phyloP scores from a whole-genome alignment of 306 rosid species.

The Medicago lupulina region DNA sequence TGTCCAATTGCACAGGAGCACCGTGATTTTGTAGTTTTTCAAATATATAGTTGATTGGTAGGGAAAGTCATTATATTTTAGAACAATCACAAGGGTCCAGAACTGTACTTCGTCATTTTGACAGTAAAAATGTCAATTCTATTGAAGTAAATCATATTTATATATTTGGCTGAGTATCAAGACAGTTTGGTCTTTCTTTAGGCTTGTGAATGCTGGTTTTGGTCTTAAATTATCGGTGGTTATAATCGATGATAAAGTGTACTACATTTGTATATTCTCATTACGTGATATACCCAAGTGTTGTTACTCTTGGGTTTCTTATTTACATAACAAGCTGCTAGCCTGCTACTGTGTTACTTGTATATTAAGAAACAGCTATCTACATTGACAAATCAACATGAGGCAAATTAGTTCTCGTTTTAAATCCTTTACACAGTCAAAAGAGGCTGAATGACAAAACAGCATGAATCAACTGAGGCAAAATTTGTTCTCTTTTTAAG shows the following conservation, averaged over 20 bases:
- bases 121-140: background rate
- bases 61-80: background rate
- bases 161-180: background rate
- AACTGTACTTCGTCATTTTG: background rate
- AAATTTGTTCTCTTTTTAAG: no score
- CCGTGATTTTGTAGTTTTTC: background rate
- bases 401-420: background rate
- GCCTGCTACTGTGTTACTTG: background rate
- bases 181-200: background rate
- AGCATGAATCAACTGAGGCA: no score
- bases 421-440: no score
- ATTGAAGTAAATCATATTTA: background rate
- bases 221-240: background rate
- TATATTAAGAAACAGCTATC: background rate
- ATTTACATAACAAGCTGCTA: background rate
- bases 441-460: no score
- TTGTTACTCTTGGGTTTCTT: background rate
- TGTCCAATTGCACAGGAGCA: constrained; percentile 4
- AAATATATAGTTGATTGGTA: background rate
- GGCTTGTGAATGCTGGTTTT: background rate
- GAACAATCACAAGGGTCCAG: background rate
- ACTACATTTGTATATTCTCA: background rate
- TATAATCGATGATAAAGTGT: background rate
- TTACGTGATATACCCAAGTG: background rate
- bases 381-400: background rate